Evolutionary conservation across 768 basidiomycete species (phyloP).

Genomic region (Agrocybe chaxingu): DNA sequence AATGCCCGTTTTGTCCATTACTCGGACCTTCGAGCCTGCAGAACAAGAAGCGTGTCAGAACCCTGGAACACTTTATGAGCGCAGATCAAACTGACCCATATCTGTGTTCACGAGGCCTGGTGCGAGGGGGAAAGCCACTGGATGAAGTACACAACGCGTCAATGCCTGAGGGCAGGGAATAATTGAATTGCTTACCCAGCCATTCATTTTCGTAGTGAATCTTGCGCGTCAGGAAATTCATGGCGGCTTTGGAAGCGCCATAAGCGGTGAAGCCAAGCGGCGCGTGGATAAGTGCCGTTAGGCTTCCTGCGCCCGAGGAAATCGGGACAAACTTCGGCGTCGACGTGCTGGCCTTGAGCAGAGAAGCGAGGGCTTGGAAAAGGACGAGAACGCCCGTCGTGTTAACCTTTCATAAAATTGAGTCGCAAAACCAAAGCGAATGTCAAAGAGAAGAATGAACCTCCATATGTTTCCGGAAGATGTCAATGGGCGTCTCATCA

Average conservation of each 20-base stretch:
- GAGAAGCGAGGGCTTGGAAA: background rate
- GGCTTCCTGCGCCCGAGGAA: constrained; percentile 1
- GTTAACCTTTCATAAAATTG: background rate
- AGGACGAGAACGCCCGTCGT: background rate
- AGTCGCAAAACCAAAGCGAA: background rate
- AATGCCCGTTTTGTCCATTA: background rate
- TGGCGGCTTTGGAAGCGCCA: background rate
- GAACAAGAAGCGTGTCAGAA: background rate
- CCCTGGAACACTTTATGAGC: background rate
- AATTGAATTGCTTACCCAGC: background rate
- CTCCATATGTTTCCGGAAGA: background rate
- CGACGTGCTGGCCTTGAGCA: background rate
- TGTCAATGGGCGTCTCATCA: background rate
- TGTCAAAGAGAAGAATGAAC: background rate
- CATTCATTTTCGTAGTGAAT: background rate
- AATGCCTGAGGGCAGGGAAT: too few species aligned
- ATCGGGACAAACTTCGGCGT: constrained; percentile 1
- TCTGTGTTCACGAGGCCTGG: background rate
- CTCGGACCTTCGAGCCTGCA: background rate
- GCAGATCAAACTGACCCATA: background rate
- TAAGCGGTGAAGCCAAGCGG: background rate
- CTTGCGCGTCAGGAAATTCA: background rate
- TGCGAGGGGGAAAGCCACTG: background rate
- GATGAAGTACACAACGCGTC: background rate
- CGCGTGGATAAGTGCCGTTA: background rate